Evolutionary conservation across 78 protist species (phyloP), one percentile per base, ranked within the genome.

Genomic region (Dictyostelium firmibasis): DNA sequence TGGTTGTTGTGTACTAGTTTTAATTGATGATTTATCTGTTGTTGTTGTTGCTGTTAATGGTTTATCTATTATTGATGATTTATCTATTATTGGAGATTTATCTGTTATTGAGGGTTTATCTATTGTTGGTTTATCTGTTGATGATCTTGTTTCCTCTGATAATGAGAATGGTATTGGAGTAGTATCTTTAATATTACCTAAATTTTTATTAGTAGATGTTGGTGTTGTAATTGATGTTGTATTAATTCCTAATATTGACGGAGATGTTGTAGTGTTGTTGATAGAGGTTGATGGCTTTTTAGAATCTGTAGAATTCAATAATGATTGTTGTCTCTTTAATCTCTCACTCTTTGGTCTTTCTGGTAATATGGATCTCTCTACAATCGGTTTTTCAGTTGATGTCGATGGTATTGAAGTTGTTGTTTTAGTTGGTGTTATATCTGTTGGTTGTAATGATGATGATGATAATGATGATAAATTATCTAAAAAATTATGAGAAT

Each of bases 331-430:
- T 57, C 75, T 67, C 33, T 67, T 67, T 67, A 67, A 27, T 67
- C 75, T 67, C 33, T 67, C 75, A 67, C 75, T 67, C 13, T 67
- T 67, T 67, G 75, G 75, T 67, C 75, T 67, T 67, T 67, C 75
- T 67, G 75, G 35, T 67, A 29, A 29, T 9, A 18, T 27, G n/a
- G 75, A 35, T 67, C 20, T 57, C n/a, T 57, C 67, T 57, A 57
- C 5, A 57, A 67, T 10, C 27, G 75, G 75, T 27, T 67, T 67
- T 57, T 57, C 67, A 57, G 36, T 25, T 67, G 18, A 1, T 27
- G 75, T 10, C 27, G 75, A 14, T 53, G 64, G 9, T 50, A 6
- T 50, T 50, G 60, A 10, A 25, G 74, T 23, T 64, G 67, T 57
- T 57, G 67, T 57, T 57, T 23, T 57, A 18, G 67, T 20, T 18